A percentile compares a stretch with the other conserved stretches of the same genome.
Conservation (phyloP, 192 early-diverging fungal species). For the Lobosporangium transversale region DNA sequence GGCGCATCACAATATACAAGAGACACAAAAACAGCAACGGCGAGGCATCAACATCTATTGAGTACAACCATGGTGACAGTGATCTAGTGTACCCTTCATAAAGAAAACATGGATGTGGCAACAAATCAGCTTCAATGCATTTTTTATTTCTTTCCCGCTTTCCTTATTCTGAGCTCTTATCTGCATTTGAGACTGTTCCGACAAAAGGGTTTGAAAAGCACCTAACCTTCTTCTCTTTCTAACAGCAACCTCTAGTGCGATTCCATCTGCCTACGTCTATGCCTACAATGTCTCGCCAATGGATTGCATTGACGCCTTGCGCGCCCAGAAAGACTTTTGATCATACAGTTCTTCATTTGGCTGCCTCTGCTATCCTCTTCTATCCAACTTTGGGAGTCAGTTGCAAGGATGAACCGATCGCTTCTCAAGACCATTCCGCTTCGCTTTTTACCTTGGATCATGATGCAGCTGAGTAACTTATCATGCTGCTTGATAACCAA, state of each 20-base stretch:
- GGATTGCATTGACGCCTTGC: slow-evolving; percentile 24
- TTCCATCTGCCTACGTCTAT: slow-evolving; percentile 22
- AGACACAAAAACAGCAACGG: too few relatives aligned
- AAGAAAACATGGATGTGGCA: too few relatives aligned
- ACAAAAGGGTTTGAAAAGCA: background rate
- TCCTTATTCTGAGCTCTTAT: background rate
- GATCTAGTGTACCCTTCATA: too few relatives aligned
- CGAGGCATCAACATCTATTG: too few relatives aligned
- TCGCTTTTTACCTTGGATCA: slow-evolving; percentile 3
- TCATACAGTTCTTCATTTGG: background rate
- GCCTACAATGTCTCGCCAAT: slow-evolving; percentile 10
- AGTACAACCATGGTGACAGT: too few relatives aligned
- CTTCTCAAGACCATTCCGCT: background rate
- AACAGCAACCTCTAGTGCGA: slow-evolving; percentile 19
- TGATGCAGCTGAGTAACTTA: slow-evolving; percentile 1
- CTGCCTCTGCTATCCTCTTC: slow-evolving; percentile 14
- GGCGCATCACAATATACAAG: too few relatives aligned
- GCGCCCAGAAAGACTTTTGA: background rate
- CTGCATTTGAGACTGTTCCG: background rate
- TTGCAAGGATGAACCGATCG: background rate
- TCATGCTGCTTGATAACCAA: slow-evolving; percentile 1
- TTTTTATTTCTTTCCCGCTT: background rate
- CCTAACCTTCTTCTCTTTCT: too few relatives aligned
- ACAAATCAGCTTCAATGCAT: background rate
- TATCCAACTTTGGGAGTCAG: slow-evolving; percentile 1